Base-by-base conservation (phyloP, 805 yeast genomes). In the Saccharomycopsis synnaedendra region DNA sequence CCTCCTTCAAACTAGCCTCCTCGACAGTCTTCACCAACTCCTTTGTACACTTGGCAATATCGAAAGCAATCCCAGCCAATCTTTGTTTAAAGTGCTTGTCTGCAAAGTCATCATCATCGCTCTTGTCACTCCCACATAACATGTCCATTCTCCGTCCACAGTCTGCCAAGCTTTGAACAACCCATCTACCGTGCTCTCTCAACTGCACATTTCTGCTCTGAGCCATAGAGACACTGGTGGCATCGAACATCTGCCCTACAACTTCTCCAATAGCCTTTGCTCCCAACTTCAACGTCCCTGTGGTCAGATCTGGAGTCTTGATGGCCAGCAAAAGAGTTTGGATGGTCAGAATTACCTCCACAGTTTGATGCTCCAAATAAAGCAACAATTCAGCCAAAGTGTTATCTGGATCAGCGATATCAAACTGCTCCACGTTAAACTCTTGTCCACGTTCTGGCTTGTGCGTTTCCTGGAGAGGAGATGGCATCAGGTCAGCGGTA, bases 1-100 rank as follows among this genome's bases (percentile, higher is more conserved):
- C 96, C 55, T 83, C 89, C 58, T 82, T 82, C 57, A 89, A 68
- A 59, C 89, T 83, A 29, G 95, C 95, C 61, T 89, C 97, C 62
- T 90, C 97, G 4, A 90, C 96, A 1, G 95, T 85, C 67, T 89
- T 89, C 27, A 90, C 97, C 60, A 90, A 73, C 64, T 90, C 97
- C 63, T 89, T 90, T 4, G 97, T 90, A 63, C 95, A 84, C 64
- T 90, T 88, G 29, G 97, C 97, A 66, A 90, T 85, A 62, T 90
- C 97, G 67, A 88, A 90, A 32, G 96, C 90, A 56, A 89, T 83
- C 2, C 97, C 97, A 0, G 97, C 97, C 55, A 90, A 75, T 58
- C 97, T 76, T 64, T 90, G 97, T 64, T 86, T 86, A 68, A 87
- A 82, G 57, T 84, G 84, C 62, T 85, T 83, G 60, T 87, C 95